Percentiles rank a stretch among this genome's conserved stretches.
Evolutionary conservation across 148 eudicot genomes (phyloP).

Genomic region (Arbutus unedo): DNA sequence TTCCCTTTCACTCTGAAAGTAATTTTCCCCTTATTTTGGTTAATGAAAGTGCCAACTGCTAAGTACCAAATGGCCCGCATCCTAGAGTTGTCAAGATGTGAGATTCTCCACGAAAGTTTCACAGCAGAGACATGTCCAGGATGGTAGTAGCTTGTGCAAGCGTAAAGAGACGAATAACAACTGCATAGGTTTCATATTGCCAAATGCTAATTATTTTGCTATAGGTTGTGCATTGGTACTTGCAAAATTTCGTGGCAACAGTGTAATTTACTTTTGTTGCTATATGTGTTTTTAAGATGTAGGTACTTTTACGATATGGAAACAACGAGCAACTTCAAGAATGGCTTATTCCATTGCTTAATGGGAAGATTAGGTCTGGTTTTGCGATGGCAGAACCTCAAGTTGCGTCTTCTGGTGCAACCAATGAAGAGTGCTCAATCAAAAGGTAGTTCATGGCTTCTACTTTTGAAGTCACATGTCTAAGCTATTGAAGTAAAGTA

Average conservation of each 20-base stretch:
- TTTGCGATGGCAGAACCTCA: constrained; percentile 99
- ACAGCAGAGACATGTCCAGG: background rate
- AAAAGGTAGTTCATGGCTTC: constrained; percentile 44
- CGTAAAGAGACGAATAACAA: background rate
- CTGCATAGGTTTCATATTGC: background rate
- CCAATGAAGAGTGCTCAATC: constrained; percentile 94
- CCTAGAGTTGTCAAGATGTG: background rate
- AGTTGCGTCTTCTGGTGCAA: constrained; percentile 99
- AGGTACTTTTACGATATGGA: constrained; percentile 95
- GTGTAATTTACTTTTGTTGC: background rate
- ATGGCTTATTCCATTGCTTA: constrained; percentile 93
- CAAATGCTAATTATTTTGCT: background rate
- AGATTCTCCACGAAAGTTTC: background rate
- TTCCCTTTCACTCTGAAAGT: background rate
- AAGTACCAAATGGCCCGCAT: background rate
- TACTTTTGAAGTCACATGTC: background rate
- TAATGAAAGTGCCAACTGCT: background rate
- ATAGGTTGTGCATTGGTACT: background rate
- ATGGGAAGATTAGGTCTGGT: constrained; percentile 88
- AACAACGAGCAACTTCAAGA: constrained; percentile 71
- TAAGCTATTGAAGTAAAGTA: background rate
- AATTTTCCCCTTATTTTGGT: background rate
- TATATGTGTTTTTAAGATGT: constrained; percentile 2
- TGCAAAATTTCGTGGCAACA: background rate
- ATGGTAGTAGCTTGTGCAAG: constrained; percentile 6